These are phyloP conservation scores for Cutaneotrichosporon cavernicola DNA, from an alignment of 1,284 basidiomycete species.

Conservation along the genomic window DNA sequence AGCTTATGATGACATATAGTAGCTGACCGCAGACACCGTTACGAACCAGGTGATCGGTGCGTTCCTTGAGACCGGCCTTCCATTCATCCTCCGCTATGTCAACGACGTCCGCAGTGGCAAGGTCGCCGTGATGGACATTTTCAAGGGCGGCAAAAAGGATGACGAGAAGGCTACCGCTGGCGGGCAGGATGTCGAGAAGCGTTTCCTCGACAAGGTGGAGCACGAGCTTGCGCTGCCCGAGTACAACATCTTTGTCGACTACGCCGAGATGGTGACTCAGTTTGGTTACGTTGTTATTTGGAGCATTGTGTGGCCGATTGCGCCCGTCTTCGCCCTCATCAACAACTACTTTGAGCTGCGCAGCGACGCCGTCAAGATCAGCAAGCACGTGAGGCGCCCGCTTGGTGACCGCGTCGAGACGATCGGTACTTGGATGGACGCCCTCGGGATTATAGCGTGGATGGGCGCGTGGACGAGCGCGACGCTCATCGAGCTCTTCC, in stretches of 20 bases:
- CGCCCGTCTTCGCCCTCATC: constrained; percentile 58
- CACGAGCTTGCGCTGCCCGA: constrained; percentile 75
- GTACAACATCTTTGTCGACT: constrained; percentile 78
- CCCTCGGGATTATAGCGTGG: constrained; percentile 83
- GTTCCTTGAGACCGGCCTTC: constrained; percentile 79
- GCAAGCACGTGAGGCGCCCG: constrained; percentile 77
- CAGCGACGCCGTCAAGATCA: constrained; percentile 93
- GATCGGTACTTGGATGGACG: constrained; percentile 92
- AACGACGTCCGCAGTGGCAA: constrained; percentile 58
- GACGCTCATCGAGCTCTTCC: constrained; percentile 81
- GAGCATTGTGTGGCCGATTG: constrained; percentile 92
- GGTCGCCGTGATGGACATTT: constrained; percentile 35
- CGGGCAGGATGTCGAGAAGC: constrained; percentile 33
- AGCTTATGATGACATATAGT: constrained; percentile 17
- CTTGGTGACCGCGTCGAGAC: constrained; percentile 82
- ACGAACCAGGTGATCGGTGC: constrained; percentile 85
- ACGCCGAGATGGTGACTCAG: constrained; percentile 88
- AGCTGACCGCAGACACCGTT: constrained; percentile 63
- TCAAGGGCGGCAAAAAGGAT: constrained; percentile 14
- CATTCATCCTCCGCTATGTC: constrained; percentile 69
- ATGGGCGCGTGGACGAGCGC: constrained; percentile 79
- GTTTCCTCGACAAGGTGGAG: constrained; percentile 67
- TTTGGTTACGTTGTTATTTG: constrained; percentile 91
- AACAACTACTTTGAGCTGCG: constrained; percentile 89
- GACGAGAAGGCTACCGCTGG: not conserved